Base-by-base conservation (phyloP, 2,329 filamentous ascomycete species). In the Venturia oleaginea region DNA sequence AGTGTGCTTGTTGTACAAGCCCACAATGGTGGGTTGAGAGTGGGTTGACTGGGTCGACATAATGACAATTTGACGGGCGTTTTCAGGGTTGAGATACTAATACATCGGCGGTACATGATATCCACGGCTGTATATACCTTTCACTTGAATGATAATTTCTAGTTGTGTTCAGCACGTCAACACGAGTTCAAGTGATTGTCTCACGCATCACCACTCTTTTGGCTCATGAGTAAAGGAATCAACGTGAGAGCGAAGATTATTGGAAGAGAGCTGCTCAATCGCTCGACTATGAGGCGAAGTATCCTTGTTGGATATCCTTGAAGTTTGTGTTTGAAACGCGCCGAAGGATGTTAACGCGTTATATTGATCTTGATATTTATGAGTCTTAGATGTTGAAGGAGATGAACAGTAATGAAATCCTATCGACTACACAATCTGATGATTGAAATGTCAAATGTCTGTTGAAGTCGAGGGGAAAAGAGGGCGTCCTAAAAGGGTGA, bases 1-100 rank as follows among this genome's bases (percentile, higher is more conserved):
- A 91, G 88, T 73, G 76, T 92, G 32, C 76, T 92, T 63, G 83
- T 92, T 64, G 80, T 92, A 34, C 86, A 91, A 75, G 87, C 87
- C 43, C 79, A 75, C 22, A 51, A n/a, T 37, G 27, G 17, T n/a
- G 51, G 51, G 5, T 17, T 11, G 11, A 34, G 51, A 22, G 5
- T 34, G 4, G 30, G 34, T 22, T 34, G 27, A 34, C 6, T 19
- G 46, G 2, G 13, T 22, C 10, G n/a, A 11, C 13, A 27, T n/a
- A 30, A 57, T 15, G 51, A 15, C 8, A 19, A n/a, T 32, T n/a
- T 30, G 6, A 19, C 7, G 17, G 27, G 5, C 15, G 15, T 19
- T n/a, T 57, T 10, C 7, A 7, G 27, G 24, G 5, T 34, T 30
- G 19, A 22, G 13, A 34, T 34, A 17, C 43, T 4, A 30, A 32